A percentile compares a stretch with the other conserved stretches of the same genome.
phyloP scores from a whole-genome alignment of 2,329 filamentous ascomycete genomes.

The Corinectria fuckeliana region DNA sequence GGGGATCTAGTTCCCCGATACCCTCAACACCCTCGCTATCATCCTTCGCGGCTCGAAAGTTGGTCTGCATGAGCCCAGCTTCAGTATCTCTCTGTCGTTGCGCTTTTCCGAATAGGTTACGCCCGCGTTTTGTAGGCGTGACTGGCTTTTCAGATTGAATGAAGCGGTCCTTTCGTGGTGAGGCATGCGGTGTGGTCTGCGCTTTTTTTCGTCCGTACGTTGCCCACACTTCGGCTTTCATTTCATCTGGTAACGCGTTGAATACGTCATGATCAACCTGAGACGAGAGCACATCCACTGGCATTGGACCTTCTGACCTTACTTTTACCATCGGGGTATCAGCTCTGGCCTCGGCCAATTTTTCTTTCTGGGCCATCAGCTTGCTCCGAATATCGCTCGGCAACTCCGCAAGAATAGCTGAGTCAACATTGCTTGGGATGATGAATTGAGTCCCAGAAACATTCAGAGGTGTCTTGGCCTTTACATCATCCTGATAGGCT shows the following conservation, averaged over 20 bases:
- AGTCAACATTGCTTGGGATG: constrained; percentile 82
- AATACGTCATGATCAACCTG: constrained; percentile 88
- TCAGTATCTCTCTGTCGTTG: constrained; percentile 61
- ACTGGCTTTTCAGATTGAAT: constrained; percentile 59
- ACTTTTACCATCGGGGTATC: constrained; percentile 40
- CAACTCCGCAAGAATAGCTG: constrained; percentile 80
- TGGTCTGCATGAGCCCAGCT: constrained; percentile 74
- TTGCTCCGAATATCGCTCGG: constrained; percentile 82
- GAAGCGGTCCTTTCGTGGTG: constrained; percentile 62
- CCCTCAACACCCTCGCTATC: constrained; percentile 40
- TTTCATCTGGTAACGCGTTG: constrained; percentile 80
- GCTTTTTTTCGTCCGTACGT: constrained; percentile 62
- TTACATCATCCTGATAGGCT: constrained; percentile 55
- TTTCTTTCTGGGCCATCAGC: constrained; percentile 66
- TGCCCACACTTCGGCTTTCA: constrained; percentile 82
- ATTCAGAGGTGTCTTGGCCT: constrained; percentile 75
- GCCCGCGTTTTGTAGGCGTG: constrained; percentile 71
- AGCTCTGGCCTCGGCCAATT: constrained; percentile 24
- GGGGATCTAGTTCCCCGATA: constrained; percentile 64
- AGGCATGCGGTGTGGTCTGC: constrained; percentile 52
- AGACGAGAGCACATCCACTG: constrained; percentile 63
- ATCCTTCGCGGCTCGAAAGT: constrained; percentile 61
- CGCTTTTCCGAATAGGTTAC: constrained; percentile 50
- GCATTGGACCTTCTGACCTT: constrained; percentile 50
- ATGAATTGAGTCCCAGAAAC: constrained; percentile 90